Evolutionary conservation across 1,284 basidiomycete genomes (phyloP), one percentile per base, ranked within the genome.

Genomic region (Malassezia dermatis): DNA sequence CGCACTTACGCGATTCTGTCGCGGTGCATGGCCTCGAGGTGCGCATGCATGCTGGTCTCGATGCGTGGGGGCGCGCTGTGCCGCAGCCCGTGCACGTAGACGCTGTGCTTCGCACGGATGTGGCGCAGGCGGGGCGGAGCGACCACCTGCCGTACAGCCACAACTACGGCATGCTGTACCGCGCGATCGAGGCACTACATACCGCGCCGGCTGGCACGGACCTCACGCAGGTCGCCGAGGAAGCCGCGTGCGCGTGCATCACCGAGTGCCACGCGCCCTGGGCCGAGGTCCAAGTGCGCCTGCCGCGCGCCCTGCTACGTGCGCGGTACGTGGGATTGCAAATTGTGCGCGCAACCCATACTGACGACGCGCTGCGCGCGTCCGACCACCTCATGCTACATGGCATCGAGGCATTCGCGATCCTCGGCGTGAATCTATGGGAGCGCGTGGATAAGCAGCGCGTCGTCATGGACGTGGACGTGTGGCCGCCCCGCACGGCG

Each of bases 361-460:
- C 5, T 2, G 3, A 17, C 13, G 35, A 37, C 17, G 24, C 41
- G 24, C 19, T 17, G 41, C 11, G n/a, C 24, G 41, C 23, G 24
- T 34, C 32, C 11, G 32, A 70, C 56, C 63, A 52, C 35, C 62
- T 80, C 60, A 69, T 76, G 45, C 72, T 86, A 7, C 76, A 78
- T 17, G 79, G 80, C 57, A 73, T 88, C 6, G 40, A 46, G 12
- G 28, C 35, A 11, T 43, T 26, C 19, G 79, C 81, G 26, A 80
- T 89, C 51, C 78, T 89, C 44, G 88, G 87, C 0, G 78, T 89
- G 44, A 83, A 87, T 64, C 77, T 80, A 2, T 83, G 82, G 70
- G 88, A 89, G 73, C 77, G 86, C 15, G 70, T 79, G 45, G 81
- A 84, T 66, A 80, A 80, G 65, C 88, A 90, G 69, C 71, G 80